A percentile compares a stretch with the other conserved stretches of the same genome.
phyloP scores from a whole-genome alignment of 1,139 yeast species.

The Blastobotrys raffinosifermentans region DNA sequence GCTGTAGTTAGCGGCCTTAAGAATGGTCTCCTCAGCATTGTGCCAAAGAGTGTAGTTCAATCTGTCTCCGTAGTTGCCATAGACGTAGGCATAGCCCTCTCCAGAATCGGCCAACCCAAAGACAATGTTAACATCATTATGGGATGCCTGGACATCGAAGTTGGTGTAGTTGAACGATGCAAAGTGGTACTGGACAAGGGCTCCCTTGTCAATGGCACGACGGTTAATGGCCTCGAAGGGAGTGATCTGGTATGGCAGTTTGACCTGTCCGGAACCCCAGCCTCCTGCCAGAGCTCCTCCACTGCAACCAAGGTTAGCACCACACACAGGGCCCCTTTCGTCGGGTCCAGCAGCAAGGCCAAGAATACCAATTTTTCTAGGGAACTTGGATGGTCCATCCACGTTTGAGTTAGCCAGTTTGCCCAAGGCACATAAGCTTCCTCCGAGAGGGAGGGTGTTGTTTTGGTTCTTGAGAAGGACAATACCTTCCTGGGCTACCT shows the following conservation, averaged over 20 bases:
- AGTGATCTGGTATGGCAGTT: conserved; percentile 7
- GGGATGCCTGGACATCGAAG: conserved; percentile 44
- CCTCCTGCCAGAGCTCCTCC: conserved; percentile 14
- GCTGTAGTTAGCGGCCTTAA: conserved; percentile 43
- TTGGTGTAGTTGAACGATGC: conserved; percentile 35
- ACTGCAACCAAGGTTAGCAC: conserved; percentile 7
- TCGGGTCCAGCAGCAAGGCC: conserved; percentile 8
- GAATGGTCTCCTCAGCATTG: conserved; percentile 52
- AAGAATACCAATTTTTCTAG: not conserved
- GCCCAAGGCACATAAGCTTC: too few species aligned
- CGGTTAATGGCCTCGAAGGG: conserved; percentile 11
- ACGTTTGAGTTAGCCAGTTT: too few species aligned
- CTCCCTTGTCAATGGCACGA: conserved; percentile 16
- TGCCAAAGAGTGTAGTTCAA: conserved; percentile 54
- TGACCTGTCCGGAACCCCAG: conserved; percentile 14
- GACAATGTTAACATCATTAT: conserved; percentile 48
- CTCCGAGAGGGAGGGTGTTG: conserved; percentile 46
- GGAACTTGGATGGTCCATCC: not conserved
- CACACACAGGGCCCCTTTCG: conserved; percentile 9
- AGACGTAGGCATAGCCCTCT: conserved; percentile 54
- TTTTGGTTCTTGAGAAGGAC: conserved; percentile 50
- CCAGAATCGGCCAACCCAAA: conserved; percentile 46
- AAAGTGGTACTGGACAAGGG: conserved; percentile 20
- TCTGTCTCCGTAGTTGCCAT: conserved; percentile 54
- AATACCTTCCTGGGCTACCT: conserved; percentile 53